These are phyloP conservation scores for Elaeis guineensis DNA, from an alignment of 176 grass and related monocot genomes.

Conservation along the genomic window DNA sequence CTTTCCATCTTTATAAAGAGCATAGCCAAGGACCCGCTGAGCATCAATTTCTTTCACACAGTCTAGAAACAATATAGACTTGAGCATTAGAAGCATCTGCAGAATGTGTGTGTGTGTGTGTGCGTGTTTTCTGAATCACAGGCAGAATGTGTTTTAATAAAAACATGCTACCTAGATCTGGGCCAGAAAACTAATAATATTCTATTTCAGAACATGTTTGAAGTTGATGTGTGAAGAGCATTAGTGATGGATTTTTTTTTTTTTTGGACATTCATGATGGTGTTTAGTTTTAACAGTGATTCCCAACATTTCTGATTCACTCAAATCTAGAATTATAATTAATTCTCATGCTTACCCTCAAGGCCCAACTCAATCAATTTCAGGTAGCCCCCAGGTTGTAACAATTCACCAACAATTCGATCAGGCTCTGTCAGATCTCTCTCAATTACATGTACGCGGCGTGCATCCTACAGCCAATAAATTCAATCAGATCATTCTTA, in stretches of 20 bases:
- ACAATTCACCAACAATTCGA: conserved; percentile 91
- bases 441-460: conserved; percentile 86
- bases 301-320: too few species aligned
- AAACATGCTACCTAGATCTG: too few species aligned
- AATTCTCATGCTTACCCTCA: conserved; percentile 37
- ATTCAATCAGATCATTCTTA: neutral
- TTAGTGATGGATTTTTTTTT: too few species aligned
- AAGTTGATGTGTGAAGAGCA: too few species aligned
- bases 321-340: too few species aligned
- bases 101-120: too few species aligned
- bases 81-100: neutral
- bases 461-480: conserved; percentile 53
- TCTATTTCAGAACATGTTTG: too few species aligned
- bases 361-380: conserved; percentile 86
- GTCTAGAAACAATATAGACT: conserved; percentile 32
- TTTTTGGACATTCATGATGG: too few species aligned
- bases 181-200: too few species aligned
- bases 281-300: too few species aligned
- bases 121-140: too few species aligned
- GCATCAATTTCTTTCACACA: conserved; percentile 96
- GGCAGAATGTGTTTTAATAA: too few species aligned
- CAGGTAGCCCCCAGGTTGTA: conserved; percentile 91
- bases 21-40: conserved; percentile 79
- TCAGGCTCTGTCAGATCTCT: conserved; percentile 92
- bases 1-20: conserved; percentile 86